Evolutionary conservation across 352 stramenopile species (phyloP), one percentile per base, ranked within the genome.

Genomic region (Thalassiosira ordinaria): DNA sequence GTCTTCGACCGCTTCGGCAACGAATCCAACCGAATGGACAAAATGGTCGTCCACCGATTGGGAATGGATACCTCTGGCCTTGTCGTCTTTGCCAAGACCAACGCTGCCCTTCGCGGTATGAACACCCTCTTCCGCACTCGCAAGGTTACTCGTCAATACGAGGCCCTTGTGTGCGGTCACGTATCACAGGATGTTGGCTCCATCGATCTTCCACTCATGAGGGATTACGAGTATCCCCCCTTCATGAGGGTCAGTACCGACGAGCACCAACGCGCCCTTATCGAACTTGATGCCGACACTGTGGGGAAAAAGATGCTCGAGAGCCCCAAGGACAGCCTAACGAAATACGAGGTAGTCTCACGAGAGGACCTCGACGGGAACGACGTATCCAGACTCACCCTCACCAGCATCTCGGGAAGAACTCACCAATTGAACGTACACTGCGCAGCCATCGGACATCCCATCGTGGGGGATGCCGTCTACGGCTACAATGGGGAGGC

Each of bases 391-490:
- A 71, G 89, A 57, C 68, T 93, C 18, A 52, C 74, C n/a, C 64
- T 93, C n/a, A 91, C 84, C 0, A 89, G 81, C 41, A 83, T 91
- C 63, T 89, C 86, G 16, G 88, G 88, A n/a, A 70, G 97, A 82
- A 97, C 95, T n/a, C 96, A 98, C 88, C 96, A 98, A 86, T 86
- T 98, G 26, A 96, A 97, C 84, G 93, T 98, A 52, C 96, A 98
- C 78, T 95, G 97, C 91, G 88, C 95, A 29, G 87, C 95, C 18
- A 79, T 97, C 51, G 96, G 95, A 8, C 94, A 98, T 74, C 94
- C 96, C 9, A 98, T 98, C 69, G 86, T 98, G 0, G 96, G 96
- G 13, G 96, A 98, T 81, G 91, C 87, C 31, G 80, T 97, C 2
- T 98, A 98, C 57, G 87, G 88, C 33, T 81, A 82, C 13, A 55